Conservation (phyloP, 2,329 filamentous ascomycete genomes). For the Elsinoe fawcettii region DNA sequence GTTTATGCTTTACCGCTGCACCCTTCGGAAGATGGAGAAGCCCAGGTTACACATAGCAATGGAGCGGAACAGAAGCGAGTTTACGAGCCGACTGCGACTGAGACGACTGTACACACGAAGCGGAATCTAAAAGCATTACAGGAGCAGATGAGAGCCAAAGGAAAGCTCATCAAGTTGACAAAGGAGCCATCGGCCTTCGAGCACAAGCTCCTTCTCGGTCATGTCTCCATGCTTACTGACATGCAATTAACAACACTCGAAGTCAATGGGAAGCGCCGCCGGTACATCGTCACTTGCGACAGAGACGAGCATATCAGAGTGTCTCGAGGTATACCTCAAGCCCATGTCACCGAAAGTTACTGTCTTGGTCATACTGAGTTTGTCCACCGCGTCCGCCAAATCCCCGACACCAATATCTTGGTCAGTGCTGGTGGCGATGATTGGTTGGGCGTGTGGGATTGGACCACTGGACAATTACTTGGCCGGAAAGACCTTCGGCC, state of each 20-base stretch:
- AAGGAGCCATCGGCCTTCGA: constrained; percentile 54
- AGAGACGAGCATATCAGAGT: constrained; percentile 81
- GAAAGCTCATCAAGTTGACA: constrained; percentile 35
- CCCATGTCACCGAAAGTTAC: constrained; percentile 80
- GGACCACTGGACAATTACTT: constrained; percentile 52
- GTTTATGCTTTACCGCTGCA: constrained; percentile 76
- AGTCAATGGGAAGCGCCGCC: constrained; percentile 39
- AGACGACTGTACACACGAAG: constrained; percentile 54
- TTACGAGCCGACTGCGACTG: constrained; percentile 47
- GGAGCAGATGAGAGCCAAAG: constrained; percentile 45
- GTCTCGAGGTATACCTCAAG: constrained; percentile 70
- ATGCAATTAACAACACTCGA: constrained; percentile 49
- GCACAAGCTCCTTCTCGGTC: constrained; percentile 72
- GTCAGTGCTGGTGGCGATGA: constrained; percentile 83
- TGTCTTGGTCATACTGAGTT: constrained; percentile 86
- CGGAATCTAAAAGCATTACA: constrained; percentile 52
- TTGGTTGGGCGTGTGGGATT: constrained; percentile 74
- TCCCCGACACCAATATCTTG: constrained; percentile 54
- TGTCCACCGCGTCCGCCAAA: constrained; percentile 64
- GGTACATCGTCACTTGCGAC: constrained; percentile 60
- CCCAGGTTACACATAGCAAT: constrained; percentile 19
- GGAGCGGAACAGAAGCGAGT: constrained; percentile 25
- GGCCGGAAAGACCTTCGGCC: constrained; percentile 46
- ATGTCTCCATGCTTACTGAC: constrained; percentile 90
- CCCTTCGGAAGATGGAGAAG: constrained; percentile 35